Evolutionary conservation across 306 rosid species (phyloP), one percentile per base, ranked within the genome.

Genomic region (Potentilla sterilis): DNA sequence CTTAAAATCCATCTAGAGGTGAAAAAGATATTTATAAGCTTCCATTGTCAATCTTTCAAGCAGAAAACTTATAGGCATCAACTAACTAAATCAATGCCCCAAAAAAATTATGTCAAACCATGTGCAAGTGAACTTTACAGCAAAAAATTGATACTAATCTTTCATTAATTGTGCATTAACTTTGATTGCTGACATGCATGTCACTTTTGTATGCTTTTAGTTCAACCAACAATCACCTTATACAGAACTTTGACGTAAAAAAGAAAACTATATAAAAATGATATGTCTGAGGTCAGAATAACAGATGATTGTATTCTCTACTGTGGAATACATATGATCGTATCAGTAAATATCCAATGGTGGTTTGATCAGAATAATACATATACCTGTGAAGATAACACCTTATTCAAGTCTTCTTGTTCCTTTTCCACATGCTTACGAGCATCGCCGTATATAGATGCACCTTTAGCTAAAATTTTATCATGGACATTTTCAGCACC

Each of bases 361-460:
- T 28, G 1, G 28, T 28, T 28, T 28, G 28, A 28, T 28, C 28
- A 28, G 28, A 28, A 28, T 28, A 28, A 28, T 37, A 51, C 51
- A 19, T 9, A 49, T 51, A 95, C 99, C 98, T 92, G 99, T 52
- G 89, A 85, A 76, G 87, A 84, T 40, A 92, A 83, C 75, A 95
- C 89, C 83, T 58, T 89, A 74, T 87, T 90, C 70, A 86, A 85
- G 72, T 95, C 97, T 75, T 95, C 99, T 10, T 89, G 98, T 83
- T 95, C 99, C 87, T 90, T 95, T 87, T 92, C 99, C 59, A 95
- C 93, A 69, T 95, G 99, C 86, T 92, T 88, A 66, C 92, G 91
- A 77, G 98, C 90, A 82, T 95, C 99, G 10, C 98, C 99, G 82
- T 92, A 92, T 79, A 95, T 87, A 28, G 98, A 90, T 69, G 99